Evolutionary conservation across 23 red algal species (phyloP).

Genomic region (Gracilaria domingensis): DNA sequence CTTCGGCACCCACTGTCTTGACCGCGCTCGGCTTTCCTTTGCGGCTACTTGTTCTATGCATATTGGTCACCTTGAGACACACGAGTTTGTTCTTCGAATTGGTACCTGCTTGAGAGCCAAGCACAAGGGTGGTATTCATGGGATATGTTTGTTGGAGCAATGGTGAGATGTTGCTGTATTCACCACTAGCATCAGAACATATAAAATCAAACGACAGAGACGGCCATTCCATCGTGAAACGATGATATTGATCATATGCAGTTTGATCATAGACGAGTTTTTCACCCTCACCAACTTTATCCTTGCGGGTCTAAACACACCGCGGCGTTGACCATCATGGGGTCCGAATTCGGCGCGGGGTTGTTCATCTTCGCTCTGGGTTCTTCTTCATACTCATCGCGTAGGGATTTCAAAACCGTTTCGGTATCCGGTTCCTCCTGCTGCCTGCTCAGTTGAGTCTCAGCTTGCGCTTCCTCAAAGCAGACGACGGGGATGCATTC

Average conservation of each 20-base stretch:
- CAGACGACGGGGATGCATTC: not conserved
- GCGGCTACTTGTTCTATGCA: constrained; percentile 55
- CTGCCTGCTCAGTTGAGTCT: not conserved
- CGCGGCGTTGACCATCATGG: constrained; percentile 33
- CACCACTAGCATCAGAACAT: constrained; percentile 19
- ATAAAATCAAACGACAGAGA: constrained; percentile 28
- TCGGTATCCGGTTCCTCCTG: constrained; percentile 58
- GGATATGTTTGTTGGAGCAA: constrained; percentile 63
- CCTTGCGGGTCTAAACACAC: constrained; percentile 76
- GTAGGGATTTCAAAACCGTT: constrained; percentile 70
- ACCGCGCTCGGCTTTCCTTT: constrained; percentile 26
- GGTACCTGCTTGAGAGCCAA: constrained; percentile 75
- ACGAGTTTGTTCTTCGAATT: constrained; percentile 74
- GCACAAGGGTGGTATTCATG: constrained; percentile 46
- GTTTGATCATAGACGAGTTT: constrained; percentile 6
- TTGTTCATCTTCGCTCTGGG: not conserved
- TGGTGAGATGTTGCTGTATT: constrained; percentile 35
- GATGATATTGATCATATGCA: constrained; percentile 7
- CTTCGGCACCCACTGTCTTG: constrained; percentile 28
- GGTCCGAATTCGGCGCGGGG: constrained; percentile 8
- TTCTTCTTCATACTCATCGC: constrained; percentile 80
- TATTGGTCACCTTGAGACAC: constrained; percentile 58
- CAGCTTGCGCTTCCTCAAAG: constrained; percentile 43
- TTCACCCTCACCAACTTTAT: constrained; percentile 48
- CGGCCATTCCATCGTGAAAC: constrained; percentile 6